Base-by-base conservation (phyloP, 768 basidiomycete species). In the Chalciporus pseudorubinellus region DNA sequence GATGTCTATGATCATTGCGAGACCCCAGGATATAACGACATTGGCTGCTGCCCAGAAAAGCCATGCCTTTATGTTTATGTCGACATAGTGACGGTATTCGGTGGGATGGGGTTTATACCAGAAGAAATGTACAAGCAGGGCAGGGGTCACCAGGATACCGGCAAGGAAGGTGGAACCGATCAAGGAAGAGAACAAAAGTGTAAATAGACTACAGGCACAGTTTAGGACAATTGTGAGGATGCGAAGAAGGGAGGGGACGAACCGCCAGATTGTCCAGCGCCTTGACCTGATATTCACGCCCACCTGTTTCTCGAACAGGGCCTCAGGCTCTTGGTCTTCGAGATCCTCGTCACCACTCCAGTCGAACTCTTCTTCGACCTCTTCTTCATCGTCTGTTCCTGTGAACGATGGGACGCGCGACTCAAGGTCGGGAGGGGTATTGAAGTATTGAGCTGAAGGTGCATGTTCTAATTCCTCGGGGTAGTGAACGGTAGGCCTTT, bases 321-420 rank as follows among this genome's bases (percentile, higher is more conserved):
- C 80, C 55, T n/a, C n/a, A n/a, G n/a, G n/a, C n/a, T 85, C 84
- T 60, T 86, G 77, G 53, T 89, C 83, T 0, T 76, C 79, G 16
- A 92, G 72, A 60, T 91, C 87, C 48, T 88, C 88, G 56, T 91
- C 89, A 16, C 74, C 84, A 34, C 83, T 84, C 88, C 88, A 89
- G 63, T 91, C 84, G 52, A 83, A 88, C n/a, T 80, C 76, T 1
- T 77, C 69, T 0, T 67, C 73, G 0, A 78, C 76, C 11, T 79
- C 79, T 19, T 85, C 83, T 1, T 78, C 77, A 10, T 84, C 85
- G 44, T 86, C 84, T 4, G 78, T 80, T 36, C 69, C 76, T 24
- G 71, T 76, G 14, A 78, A 65, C 3, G 83, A 83, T 16, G 81
- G 57, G 21, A 64, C 56, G 22, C 63, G 67, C 22, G 73, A 70